Evolutionary conservation across 495 filamentous ascomycete species (phyloP), one percentile per base, ranked within the genome.

Genomic region (Umbilicaria muhlenbergii): DNA sequence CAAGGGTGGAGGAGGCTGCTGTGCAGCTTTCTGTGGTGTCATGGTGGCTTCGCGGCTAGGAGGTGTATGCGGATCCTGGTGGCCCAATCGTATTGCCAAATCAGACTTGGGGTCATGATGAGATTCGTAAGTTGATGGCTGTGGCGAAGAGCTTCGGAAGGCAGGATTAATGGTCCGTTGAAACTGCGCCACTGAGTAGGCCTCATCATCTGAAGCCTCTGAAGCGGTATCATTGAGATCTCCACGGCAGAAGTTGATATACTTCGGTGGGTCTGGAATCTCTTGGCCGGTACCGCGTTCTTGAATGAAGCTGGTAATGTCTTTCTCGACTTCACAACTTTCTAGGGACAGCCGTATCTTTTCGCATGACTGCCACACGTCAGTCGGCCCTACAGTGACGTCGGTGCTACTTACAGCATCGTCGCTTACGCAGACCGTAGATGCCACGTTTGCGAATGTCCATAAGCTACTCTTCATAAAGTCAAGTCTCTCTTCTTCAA

Each of bases 401-500:
- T n/a, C 11, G 14, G 17, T 13, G 7, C 1, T 31, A 69, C 75
- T 52, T 64, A 79, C 75, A 42, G 81, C 80, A 65, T 99, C 92
- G 57, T 99, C 92, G 62, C 91, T 95, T 10, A 99, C 89, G 53
- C 92, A 99, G n/a, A 96, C 92, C 19, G 89, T 96, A 2, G 88
- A 94, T 2, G 88, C 81, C 48, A 96, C 83, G 54, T 99, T 99
- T 19, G 92, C 92, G 55, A 95, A 96, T 15, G 74, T 85, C 92
- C 92, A 99, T 11, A 96, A 69, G 56, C 92, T 96, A 64, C 81
- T 88, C 68, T 96, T 99, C 44, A 83, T 83, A 56, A 92, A 96
- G 57, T 99, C 92, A 24, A 99, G 71, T 35, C 92, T 71, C 64
- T 99, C 92, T 59, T 96, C 92, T 63, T 99, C 92, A 10, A 99